Evolutionary conservation across 345 rosid genomes (phyloP), one percentile per base, ranked within the genome.

Genomic region (Limnanthes douglasii): DNA sequence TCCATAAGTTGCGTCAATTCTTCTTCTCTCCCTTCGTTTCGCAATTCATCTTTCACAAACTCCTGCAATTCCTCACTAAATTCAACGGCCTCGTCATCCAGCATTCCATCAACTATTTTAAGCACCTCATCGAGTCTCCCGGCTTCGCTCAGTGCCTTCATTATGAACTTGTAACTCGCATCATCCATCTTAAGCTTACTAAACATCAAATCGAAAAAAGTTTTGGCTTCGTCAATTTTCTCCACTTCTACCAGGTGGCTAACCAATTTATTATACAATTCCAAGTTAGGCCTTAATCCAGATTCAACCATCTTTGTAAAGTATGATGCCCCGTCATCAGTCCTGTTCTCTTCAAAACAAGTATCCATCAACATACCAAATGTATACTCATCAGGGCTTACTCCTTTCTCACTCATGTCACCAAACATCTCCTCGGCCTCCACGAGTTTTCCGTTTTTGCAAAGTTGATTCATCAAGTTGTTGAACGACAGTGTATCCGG

Each of bases 181-280:
- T 62, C 68, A 12, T 88, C 81, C 90, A 79, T 76, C 68, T 72
- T 88, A 41, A 83, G 76, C 65, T 79, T 88, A 65, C 50, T 74
- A 54, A 72, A 74, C 97, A 88, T 83, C 54, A 69, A 44, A 54
- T 78, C 75, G 15, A 62, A 86, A 38, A 82, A 73, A 0, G 71
- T 65, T 49, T 71, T 86, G 1, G 88, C 97, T 53, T 82, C 76
- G 3, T 78, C 78, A 36, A 82, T 52, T 62, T 66, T 86, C 43
- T 75, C 86, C 4, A 34, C 57, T 33, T 60, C 66, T 17, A 78
- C 74, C 62, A 82, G 51, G 43, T 72, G 62, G 44, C 58, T 72
- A 17, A 78, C 78, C 60, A 86, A 41, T 39, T 62, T 65, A 49
- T 78, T 73, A 33, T 86, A 86, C 50, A 73, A 78, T 0, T 68